Evolutionary conservation across 768 basidiomycete genomes (phyloP).

Genomic region (Leccinum disarticulatum): DNA sequence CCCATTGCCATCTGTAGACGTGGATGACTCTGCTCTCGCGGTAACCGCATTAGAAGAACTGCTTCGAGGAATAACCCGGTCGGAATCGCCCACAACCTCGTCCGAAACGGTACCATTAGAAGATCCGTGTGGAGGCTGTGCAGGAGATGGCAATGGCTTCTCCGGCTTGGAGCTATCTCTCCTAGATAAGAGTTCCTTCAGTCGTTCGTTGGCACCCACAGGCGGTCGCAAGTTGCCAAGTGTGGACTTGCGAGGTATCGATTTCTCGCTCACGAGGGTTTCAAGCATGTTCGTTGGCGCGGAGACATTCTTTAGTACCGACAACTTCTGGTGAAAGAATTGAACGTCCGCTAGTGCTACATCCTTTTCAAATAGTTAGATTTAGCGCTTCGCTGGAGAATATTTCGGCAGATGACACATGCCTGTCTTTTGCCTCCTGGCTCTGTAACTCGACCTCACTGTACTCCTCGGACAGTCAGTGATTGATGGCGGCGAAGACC

Average conservation of each 20-base stretch:
- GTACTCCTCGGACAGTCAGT: constrained; percentile 86
- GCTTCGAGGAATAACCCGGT: constrained; percentile 23
- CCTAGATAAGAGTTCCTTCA: constrained; percentile 37
- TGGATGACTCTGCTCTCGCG: constrained; percentile 6
- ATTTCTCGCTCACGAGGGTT: constrained; percentile 81
- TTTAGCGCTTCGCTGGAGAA: constrained; percentile 7
- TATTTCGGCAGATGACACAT: constrained; percentile 13
- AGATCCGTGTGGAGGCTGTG: constrained; percentile 21
- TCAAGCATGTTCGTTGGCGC: constrained; percentile 78
- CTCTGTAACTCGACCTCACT: constrained; percentile 77
- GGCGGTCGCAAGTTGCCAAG: constrained; percentile 25
- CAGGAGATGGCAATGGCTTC: constrained; percentile 29
- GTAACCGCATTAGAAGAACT: constrained; percentile 9
- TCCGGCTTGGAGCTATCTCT: constrained; percentile 27
- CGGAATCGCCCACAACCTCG: constrained; percentile 13
- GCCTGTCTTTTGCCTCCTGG: constrained; percentile 86
- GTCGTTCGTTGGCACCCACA: constrained; percentile 35
- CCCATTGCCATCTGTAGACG: constrained; percentile 7
- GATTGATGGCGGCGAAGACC: constrained; percentile 91
- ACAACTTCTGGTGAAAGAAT: constrained; percentile 74
- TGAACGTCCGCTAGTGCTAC: constrained; percentile 74
- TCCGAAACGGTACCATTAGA: constrained; percentile 14
- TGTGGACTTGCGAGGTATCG: constrained; percentile 42
- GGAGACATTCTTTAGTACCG: constrained; percentile 69
- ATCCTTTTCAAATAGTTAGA: constrained; percentile 50